Base-by-base conservation (phyloP, 2,329 filamentous ascomycete species). In the Iodosphaeria phyllophila region DNA sequence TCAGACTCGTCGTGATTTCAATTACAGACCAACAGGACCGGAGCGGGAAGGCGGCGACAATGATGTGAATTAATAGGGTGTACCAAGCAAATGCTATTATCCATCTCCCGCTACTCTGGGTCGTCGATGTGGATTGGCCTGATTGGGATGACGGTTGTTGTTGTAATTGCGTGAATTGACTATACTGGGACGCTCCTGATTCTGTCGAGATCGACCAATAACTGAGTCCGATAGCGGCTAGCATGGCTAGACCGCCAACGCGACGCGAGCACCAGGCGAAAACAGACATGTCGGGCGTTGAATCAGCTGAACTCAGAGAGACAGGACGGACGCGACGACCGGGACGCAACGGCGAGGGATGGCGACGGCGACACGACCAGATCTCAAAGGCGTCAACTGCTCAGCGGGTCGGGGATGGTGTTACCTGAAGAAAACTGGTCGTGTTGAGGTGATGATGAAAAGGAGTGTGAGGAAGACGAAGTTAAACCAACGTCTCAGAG, bases 41-140 rank as follows among this genome's bases (percentile, higher is more conserved):
- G 5, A 72, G 39, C 13, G 70, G 67, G 35, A 78, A 77, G 16
- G 59, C 43, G 33, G 66, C 63, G 36, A 74, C 69, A 27, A 75
- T 51, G 27, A 68, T 29, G 43, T 79, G 74, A 28, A 77, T 61
- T 17, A 74, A 42, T 11, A 77, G 51, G 26, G 63, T 68, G 46
- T 77, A 79, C 38, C 66, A 69, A 24, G 69, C 58, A 38, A 73
- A 74, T 16, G 66, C 16, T 24, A 55, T 43, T 9, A 62, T 64
- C 53, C 52, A 64, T 23, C 56, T 39, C 16, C 62, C 59, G 19
- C 50, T 56, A 5, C 24, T 22, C 8, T 18, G 15, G 5, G 20
- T 20, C 9, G 15, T 18, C 12, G 24, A 9, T 13, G 25, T 13
- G n/a, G 19, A 17, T 9, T 14, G 17, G 18, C 25, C 25, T 5